Conservation (phyloP, 2,329 filamentous ascomycete species). For the Cordyceps cicadae region DNA sequence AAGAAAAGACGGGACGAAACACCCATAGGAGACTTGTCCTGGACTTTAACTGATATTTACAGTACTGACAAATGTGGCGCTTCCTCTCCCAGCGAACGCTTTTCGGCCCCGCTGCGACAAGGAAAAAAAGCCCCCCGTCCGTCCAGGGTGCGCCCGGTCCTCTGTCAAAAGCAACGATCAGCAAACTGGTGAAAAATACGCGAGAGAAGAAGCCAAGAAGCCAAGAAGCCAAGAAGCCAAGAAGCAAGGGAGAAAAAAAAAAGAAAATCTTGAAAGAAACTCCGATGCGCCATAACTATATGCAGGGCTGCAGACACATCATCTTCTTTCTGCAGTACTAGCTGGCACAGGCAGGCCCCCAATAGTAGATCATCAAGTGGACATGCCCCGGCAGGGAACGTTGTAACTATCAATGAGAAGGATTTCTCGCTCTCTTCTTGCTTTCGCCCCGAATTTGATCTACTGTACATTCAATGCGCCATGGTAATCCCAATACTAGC, state of each 20-base stretch:
- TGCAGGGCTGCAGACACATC: not conserved
- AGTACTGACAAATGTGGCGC: too few relatives aligned
- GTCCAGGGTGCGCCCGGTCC: not conserved
- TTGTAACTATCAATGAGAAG: not conserved
- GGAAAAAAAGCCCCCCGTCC: too few relatives aligned
- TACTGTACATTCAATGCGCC: conserved; percentile 1
- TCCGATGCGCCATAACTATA: not conserved
- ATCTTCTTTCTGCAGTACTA: not conserved
- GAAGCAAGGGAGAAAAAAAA: not conserved
- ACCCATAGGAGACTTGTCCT: too few relatives aligned
- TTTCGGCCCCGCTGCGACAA: too few relatives aligned
- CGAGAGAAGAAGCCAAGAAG: too few relatives aligned
- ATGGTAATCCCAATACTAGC: not conserved
- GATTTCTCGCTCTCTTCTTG: not conserved
- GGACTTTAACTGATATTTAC: too few relatives aligned
- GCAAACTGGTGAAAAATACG: not conserved
- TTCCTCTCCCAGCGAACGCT: not conserved
- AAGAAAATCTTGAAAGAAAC: not conserved
- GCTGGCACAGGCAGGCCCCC: not conserved
- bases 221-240: too few relatives aligned
- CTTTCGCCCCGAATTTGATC: not conserved
- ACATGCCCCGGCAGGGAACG: not conserved
- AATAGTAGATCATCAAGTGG: not conserved
- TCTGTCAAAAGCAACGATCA: conserved; percentile 2
- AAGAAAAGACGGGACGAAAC: not conserved